phyloP scores from a whole-genome alignment of 2,329 filamentous ascomycete genomes.

The Trichoderma sp. region DNA sequence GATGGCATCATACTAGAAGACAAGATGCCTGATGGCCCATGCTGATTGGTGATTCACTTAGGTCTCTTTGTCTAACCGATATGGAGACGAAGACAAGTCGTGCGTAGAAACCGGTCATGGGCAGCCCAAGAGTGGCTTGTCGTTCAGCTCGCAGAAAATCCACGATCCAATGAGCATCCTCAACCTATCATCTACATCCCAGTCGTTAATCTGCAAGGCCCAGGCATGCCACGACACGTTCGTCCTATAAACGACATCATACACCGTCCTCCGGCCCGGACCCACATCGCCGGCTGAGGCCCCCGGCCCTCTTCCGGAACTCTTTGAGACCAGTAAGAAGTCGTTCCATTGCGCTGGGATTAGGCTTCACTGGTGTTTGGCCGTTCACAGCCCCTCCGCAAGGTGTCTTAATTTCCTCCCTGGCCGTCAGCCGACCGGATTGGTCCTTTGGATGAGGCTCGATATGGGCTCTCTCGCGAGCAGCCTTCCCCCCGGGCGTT shows the following conservation, averaged over 20 bases:
- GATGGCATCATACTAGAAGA: not conserved
- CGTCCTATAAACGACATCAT: not conserved
- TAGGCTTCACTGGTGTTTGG: slow-evolving; percentile 18
- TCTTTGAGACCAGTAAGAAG: slow-evolving; percentile 4
- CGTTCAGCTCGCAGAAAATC: not conserved
- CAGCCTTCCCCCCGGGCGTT: not conserved
- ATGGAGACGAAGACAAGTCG: not conserved
- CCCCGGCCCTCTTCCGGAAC: slow-evolving; percentile 8
- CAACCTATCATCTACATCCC: not conserved
- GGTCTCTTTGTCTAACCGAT: not conserved
- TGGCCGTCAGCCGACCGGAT: not conserved
- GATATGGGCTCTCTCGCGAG: not conserved
- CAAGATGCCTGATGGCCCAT: not conserved
- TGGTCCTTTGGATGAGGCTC: not conserved
- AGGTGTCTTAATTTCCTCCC: slow-evolving; percentile 12
- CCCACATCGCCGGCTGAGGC: slow-evolving; percentile 18
- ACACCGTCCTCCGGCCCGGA: slow-evolving; percentile 12
- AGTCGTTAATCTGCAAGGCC: not conserved
- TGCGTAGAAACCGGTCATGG: not conserved
- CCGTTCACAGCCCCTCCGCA: slow-evolving; percentile 18
- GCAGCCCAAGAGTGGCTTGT: not conserved
- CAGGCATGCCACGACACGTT: not conserved
- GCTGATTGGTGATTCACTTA: not conserved
- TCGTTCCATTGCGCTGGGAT: slow-evolving; percentile 17
- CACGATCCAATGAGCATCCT: not conserved